phyloP scores from a whole-genome alignment of 2,329 filamentous ascomycete genomes.

The Cladosporium sp. region DNA sequence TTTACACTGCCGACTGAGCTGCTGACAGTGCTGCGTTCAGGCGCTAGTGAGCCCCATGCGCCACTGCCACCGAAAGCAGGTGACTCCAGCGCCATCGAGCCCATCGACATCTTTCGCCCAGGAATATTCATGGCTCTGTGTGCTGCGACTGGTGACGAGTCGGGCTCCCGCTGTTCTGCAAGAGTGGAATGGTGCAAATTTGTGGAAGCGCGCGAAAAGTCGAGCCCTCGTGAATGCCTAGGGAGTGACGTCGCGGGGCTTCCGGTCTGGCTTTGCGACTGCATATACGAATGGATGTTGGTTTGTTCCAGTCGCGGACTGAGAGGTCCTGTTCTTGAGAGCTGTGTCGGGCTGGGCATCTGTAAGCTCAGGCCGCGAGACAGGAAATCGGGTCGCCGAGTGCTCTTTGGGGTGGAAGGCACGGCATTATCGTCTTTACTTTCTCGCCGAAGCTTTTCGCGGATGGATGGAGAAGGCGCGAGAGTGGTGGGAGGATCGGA shows the following conservation, averaged over 20 bases:
- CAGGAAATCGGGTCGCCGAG: constrained; percentile 63
- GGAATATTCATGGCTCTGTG: constrained; percentile 62
- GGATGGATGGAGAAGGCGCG: constrained; percentile 44
- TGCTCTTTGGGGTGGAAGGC: constrained; percentile 51
- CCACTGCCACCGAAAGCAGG: constrained; percentile 49
- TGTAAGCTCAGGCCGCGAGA: constrained; percentile 65
- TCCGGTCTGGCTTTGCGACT: constrained; percentile 37
- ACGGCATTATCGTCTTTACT: constrained; percentile 44
- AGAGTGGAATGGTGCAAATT: constrained; percentile 94
- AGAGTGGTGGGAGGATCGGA: constrained; percentile 38
- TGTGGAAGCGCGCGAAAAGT: constrained; percentile 90
- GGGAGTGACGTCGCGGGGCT: constrained; percentile 78
- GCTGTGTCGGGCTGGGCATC: constrained; percentile 48
- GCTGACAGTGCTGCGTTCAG: constrained; percentile 68
- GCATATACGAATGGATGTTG: constrained; percentile 36
- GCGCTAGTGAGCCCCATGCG: constrained; percentile 26
- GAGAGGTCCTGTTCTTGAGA: constrained; percentile 16
- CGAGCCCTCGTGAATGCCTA: constrained; percentile 80
- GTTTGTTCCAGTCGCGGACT: constrained; percentile 29
- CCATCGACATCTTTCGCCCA: constrained; percentile 43
- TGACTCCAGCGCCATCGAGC: constrained; percentile 53
- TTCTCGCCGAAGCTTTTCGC: constrained; percentile 31
- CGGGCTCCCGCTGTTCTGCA: constrained; percentile 80
- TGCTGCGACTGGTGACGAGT: constrained; percentile 82
- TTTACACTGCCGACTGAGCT: constrained; percentile 79